Base-by-base conservation (phyloP, 805 yeast genomes). In the Candida khao-thaluensis region DNA sequence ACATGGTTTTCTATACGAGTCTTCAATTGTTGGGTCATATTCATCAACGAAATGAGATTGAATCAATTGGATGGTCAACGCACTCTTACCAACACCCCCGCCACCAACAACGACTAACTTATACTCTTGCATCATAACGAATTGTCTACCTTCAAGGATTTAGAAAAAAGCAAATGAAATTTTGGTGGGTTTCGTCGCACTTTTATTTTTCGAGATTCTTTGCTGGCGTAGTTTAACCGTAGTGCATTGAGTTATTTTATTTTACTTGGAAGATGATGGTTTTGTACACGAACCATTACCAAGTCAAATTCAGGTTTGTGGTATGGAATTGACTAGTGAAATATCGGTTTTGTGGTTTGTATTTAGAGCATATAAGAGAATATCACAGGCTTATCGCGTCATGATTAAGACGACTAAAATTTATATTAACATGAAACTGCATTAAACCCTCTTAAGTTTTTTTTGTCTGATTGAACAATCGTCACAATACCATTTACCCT, bases 51-150 rank as follows among this genome's bases (percentile, higher is more conserved):
- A 93, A 55, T 90, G 96, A 24, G 89, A 79, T 62, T 91, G 98
- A 40, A 93, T 89, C 56, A 93, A 75, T 63, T 93, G 95, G 49
- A 93, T 93, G 18, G 99, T 93, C 47, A 93, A 70, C 5, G 99
- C 98, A 17, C 95, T 84, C 63, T 93, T 93, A 66, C 99, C 99
- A 40, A 93, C 99, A 66, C 96, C 97, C 58, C 98, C 98, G 27
- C 97, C 97, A 41, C 98, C 99, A 41, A 91, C 96, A 31, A 91
- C 97, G 4, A 93, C 99, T 43, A 93, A 67, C 59, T 95, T 89
- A 61, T 82, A 91, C 63, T 90, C 96, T 62, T 84, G 76, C 41
- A 77, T 71, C 65, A 59, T 62, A 15, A 24, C 37, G 42, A 37
- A 31, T 20, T 30, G 43, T 5, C 14, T 11, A 14, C 30, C 22